phyloP scores from a whole-genome alignment of 352 stramenopile species.

The Phytopythium vexans region DNA sequence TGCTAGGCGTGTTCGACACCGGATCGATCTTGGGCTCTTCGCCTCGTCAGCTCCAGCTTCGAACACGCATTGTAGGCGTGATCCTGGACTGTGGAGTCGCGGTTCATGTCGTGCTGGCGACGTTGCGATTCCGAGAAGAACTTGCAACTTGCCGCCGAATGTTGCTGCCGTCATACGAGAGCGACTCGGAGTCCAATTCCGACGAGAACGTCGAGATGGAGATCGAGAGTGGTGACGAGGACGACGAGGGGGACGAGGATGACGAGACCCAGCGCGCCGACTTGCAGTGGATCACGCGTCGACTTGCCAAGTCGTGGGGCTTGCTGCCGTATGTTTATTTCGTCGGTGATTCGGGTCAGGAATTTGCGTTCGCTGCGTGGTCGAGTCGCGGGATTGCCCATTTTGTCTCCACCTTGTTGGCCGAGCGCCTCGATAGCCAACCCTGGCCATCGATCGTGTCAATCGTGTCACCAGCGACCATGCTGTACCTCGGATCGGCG shows the following conservation, averaged over 20 bases:
- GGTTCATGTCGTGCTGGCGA: slow-evolving; percentile 36
- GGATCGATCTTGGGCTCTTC: background rate
- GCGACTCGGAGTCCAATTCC: slow-evolving; percentile 23
- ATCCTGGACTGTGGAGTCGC: slow-evolving; percentile 32
- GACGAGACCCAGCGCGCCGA: slow-evolving; percentile 18
- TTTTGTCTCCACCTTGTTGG: slow-evolving; percentile 32
- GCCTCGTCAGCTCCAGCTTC: background rate
- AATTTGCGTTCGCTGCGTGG: slow-evolving; percentile 62
- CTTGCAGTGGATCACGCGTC: slow-evolving; percentile 29
- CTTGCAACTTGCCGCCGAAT: slow-evolving; percentile 26
- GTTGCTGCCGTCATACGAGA: slow-evolving; percentile 40
- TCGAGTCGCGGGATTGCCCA: slow-evolving; percentile 39
- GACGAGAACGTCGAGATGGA: slow-evolving; percentile 4
- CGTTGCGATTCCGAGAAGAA: slow-evolving; percentile 56
- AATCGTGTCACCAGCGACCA: slow-evolving; percentile 37
- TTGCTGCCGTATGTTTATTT: slow-evolving; percentile 51
- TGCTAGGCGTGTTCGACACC: slow-evolving; percentile 22
- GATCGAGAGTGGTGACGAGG: slow-evolving; percentile 12
- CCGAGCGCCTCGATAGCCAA: background rate
- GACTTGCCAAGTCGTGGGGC: slow-evolving; percentile 21
- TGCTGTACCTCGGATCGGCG: slow-evolving; percentile 39
- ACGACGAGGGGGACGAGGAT: slow-evolving; percentile 10
- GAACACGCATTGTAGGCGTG: slow-evolving; percentile 19
- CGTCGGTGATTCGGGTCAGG: slow-evolving; percentile 35
- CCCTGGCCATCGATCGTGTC: slow-evolving; percentile 1